Conservation (phyloP, 225 moss, liverwort and hornwort species). For the Physcomitrium patens region DNA sequence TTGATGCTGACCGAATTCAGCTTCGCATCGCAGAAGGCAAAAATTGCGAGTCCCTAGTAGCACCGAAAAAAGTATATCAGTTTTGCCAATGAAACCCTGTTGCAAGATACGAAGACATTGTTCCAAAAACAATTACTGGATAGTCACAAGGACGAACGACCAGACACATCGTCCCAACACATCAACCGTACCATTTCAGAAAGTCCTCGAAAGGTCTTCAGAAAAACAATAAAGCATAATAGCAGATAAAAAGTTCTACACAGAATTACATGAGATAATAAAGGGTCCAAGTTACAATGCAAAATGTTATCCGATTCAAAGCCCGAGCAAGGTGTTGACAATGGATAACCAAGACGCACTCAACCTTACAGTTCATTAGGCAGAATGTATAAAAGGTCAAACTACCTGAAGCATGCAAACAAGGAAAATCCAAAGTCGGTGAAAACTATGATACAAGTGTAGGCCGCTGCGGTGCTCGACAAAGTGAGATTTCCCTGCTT, state of each 20-base stretch:
- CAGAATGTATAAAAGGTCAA: neutral
- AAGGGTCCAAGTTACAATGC: neutral
- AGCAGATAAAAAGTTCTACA: neutral
- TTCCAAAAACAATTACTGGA: conserved; percentile 1
- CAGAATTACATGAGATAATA: conserved; percentile 1
- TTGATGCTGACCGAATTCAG: conserved; percentile 65
- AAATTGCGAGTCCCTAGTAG: conserved; percentile 78
- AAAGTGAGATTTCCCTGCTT: conserved; percentile 86
- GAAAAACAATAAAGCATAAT: neutral
- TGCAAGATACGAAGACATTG: conserved; percentile 14
- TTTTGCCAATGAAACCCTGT: conserved; percentile 17
- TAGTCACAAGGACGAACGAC: conserved; percentile 7
- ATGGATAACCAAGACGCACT: conserved; percentile 19
- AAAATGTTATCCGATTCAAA: neutral
- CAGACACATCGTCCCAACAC: conserved; percentile 2
- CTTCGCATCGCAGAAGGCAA: conserved; percentile 65
- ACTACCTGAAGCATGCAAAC: conserved; percentile 91
- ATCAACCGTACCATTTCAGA: conserved; percentile 16
- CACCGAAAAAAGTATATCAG: conserved; percentile 29
- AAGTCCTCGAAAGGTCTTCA: neutral
- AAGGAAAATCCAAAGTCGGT: conserved; percentile 95
- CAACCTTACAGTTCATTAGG: conserved; percentile 20
- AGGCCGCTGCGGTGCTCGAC: conserved; percentile 88
- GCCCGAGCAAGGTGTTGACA: conserved; percentile 21
- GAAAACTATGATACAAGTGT: conserved; percentile 97